Conservation (phyloP, 305 asterid species). For the Solanum hybrid region DNA sequence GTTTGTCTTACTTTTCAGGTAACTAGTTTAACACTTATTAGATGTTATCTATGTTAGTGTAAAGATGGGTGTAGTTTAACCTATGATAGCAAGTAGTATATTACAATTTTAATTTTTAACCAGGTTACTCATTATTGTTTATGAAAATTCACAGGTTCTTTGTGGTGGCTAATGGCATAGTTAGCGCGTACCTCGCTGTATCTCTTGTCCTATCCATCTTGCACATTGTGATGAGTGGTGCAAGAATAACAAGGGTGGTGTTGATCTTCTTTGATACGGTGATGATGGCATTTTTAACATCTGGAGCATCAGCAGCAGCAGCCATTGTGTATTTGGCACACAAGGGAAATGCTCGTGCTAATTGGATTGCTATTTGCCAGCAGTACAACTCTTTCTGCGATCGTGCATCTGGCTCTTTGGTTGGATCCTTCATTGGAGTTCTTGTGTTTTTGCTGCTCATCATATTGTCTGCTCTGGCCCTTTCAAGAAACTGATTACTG, state of each 20-base stretch:
- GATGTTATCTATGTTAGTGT: no score
- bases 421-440: constrained; percentile 61
- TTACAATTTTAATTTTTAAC: not conserved
- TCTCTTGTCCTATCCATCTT: constrained; percentile 60
- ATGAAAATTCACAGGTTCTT: constrained; percentile 41
- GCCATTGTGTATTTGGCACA: constrained; percentile 72
- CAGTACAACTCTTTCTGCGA: constrained; percentile 63
- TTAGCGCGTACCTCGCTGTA: constrained; percentile 49
- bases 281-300: constrained; percentile 44
- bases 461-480: constrained; percentile 47
- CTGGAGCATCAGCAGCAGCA: constrained; percentile 83
- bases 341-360: constrained; percentile 52
- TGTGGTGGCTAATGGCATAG: constrained; percentile 47
- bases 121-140: not conserved
- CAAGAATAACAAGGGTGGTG: constrained; percentile 36
- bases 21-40: not conserved
- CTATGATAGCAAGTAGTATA: not conserved
- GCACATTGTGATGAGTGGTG: constrained; percentile 57
- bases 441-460: constrained; percentile 47
- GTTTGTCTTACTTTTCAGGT: not conserved
- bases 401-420: constrained; percentile 68
- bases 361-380: constrained; percentile 64
- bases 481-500: constrained; percentile 27
- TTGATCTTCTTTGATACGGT: constrained; percentile 60
- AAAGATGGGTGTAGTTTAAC: no score